Evolutionary conservation across 176 grass and related monocot species (phyloP).

Genomic region (Puccinellia tenuiflora): DNA sequence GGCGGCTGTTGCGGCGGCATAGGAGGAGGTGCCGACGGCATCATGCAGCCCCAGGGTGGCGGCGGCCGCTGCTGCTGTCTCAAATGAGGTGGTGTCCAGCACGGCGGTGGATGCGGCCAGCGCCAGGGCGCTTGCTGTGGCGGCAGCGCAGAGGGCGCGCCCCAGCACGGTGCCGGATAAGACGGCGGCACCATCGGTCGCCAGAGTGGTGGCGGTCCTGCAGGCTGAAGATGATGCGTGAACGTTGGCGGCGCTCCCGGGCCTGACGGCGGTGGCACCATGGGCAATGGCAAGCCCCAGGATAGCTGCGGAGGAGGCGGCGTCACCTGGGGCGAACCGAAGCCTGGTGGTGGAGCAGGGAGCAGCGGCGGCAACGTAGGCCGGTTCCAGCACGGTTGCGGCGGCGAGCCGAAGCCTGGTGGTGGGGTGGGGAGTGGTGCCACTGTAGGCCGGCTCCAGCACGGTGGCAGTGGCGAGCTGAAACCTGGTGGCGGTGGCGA

Average conservation of each 20-base stretch:
- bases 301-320: constrained; percentile 1
- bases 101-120: constrained; percentile 1
- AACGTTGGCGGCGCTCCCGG: neutral
- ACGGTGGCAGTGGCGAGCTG: neutral
- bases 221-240: neutral
- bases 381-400: neutral
- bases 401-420: neutral
- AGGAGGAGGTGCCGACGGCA: neutral
- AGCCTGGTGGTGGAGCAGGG: neutral
- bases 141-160: constrained; percentile 9
- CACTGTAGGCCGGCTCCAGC: neutral
- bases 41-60: neutral
- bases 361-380: neutral
- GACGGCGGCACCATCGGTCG: neutral
- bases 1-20: neutral
- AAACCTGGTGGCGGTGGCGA: neutral
- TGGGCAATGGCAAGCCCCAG: constrained; percentile 27
- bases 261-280: neutral
- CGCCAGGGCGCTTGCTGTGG: neutral
- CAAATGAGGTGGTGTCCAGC: neutral
- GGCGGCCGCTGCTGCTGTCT: neutral
- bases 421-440: neutral
- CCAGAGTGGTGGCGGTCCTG: constrained; percentile 14
- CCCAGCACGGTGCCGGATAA: constrained; percentile 32
- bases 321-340: neutral